These are phyloP conservation scores for Macrolepiota fuliginosa DNA, from an alignment of 768 basidiomycete species.

Conservation along the genomic window DNA sequence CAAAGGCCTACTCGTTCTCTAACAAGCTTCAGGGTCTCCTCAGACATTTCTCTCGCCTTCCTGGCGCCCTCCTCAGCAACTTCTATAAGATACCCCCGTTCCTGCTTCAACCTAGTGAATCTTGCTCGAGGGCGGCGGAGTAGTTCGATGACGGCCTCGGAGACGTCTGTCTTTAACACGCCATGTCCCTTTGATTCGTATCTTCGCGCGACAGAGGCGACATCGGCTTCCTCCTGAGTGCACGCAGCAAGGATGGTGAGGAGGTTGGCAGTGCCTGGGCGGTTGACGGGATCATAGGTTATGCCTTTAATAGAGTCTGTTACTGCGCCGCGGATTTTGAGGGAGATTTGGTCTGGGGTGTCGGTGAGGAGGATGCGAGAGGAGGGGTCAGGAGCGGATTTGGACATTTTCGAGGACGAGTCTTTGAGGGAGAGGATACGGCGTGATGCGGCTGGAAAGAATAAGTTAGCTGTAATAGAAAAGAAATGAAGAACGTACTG, in stretches of 20 bases:
- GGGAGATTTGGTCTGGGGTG: conserved; percentile 49
- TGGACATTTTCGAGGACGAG: conserved; percentile 91
- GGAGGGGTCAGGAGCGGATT: conserved; percentile 73
- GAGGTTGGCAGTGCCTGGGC: conserved; percentile 84
- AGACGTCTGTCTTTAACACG: conserved; percentile 70
- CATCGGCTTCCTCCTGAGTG: conserved; percentile 42
- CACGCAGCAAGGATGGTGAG: conserved; percentile 80
- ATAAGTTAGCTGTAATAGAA: neutral
- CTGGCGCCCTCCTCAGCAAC: conserved; percentile 65
- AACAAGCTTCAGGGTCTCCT: conserved; percentile 64
- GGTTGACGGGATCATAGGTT: conserved; percentile 74
- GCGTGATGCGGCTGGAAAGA: conserved; percentile 65
- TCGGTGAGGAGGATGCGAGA: conserved; percentile 91
- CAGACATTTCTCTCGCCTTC: conserved; percentile 61
- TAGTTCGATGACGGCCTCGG: conserved; percentile 66
- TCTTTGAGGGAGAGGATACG: conserved; percentile 86
- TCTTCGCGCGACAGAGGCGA: conserved; percentile 40
- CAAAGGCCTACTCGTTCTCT: conserved; percentile 60
- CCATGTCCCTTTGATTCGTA: conserved; percentile 61
- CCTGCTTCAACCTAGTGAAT: conserved; percentile 61
- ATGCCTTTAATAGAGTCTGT: conserved; percentile 80
- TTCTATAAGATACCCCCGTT: conserved; percentile 55
- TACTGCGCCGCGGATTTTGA: conserved; percentile 78
- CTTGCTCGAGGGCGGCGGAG: conserved; percentile 67
- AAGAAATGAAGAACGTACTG: conserved; percentile 47